These are phyloP conservation scores for Knoxdaviesia capensis DNA, from an alignment of 2,329 filamentous ascomycete species.

Conservation along the genomic window DNA sequence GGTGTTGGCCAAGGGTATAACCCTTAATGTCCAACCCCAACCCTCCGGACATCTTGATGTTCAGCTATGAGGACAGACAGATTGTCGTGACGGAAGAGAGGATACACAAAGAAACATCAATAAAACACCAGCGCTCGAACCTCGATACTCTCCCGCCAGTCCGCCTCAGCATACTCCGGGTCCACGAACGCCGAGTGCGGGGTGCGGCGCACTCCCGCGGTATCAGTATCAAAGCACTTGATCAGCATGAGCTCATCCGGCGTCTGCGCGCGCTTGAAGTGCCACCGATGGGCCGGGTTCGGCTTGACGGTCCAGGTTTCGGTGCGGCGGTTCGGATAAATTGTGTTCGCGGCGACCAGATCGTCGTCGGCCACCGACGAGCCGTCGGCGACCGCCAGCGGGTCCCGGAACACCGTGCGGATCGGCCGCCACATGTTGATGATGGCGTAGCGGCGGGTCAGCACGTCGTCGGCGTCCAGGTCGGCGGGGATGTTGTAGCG, in stretches of 20 bases:
- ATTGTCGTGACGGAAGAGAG: no score
- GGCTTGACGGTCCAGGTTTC: constrained; percentile 25
- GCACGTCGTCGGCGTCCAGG: constrained; percentile 15
- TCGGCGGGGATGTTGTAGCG: constrained; percentile 20
- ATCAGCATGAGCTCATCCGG: constrained; percentile 35
- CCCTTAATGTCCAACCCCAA: no score
- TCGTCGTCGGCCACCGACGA: constrained; percentile 27
- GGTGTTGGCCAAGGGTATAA: no score
- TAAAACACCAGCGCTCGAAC: constrained; percentile 32
- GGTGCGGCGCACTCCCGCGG: constrained; percentile 29
- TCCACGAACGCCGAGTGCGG: constrained; percentile 36
- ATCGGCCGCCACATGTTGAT: constrained; percentile 31
- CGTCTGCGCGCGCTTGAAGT: constrained; percentile 28
- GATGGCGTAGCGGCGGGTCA: constrained; percentile 24
- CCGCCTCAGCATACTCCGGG: constrained; percentile 26
- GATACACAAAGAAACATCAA: neutral
- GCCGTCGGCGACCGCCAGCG: constrained; percentile 31
- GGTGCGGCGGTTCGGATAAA: constrained; percentile 26
- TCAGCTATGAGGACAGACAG: no score
- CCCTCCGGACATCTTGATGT: no score
- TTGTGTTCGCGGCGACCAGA: constrained; percentile 25
- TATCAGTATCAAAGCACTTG: constrained; percentile 32
- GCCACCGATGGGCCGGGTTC: constrained; percentile 25
- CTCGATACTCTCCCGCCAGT: constrained; percentile 41
- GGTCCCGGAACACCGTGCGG: constrained; percentile 23